A percentile compares a stretch with the other conserved stretches of the same genome.
Evolutionary conservation across 2,329 filamentous ascomycete species (phyloP).

Genomic region (Sporothrix euskadiensis): DNA sequence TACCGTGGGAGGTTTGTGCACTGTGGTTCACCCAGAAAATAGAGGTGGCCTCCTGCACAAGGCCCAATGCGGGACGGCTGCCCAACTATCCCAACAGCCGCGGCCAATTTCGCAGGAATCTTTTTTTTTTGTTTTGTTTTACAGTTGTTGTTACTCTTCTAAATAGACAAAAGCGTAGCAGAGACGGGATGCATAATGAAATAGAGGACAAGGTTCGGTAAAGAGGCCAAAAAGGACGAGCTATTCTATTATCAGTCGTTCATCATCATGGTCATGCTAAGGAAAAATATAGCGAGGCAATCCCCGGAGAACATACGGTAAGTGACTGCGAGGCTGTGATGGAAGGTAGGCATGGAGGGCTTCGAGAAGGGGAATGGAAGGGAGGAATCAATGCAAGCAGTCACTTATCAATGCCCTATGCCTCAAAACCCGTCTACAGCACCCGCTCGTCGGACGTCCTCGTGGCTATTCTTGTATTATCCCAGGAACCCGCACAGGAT

Average conservation of each 20-base stretch:
- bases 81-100: not conserved
- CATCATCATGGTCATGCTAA: not conserved
- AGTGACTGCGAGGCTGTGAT: not conserved
- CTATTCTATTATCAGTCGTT: not conserved
- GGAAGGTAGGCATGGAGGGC: not conserved
- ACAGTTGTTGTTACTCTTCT: not conserved
- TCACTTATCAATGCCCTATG: not conserved
- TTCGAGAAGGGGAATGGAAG: constrained; percentile 9
- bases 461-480: not conserved
- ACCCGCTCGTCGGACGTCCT: not conserved
- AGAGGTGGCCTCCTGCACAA: not conserved
- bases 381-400: not conserved
- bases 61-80: not conserved
- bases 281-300: not conserved
- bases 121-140: not conserved
- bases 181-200: not conserved
- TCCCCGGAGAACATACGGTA: not conserved
- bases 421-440: not conserved
- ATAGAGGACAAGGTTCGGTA: not conserved
- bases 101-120: not conserved
- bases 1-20: not conserved
- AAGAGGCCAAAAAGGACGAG: not conserved
- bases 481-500: not conserved
- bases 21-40: not conserved
- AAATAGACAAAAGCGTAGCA: not conserved